A percentile compares a stretch with the other conserved stretches of the same genome.
phyloP scores from a whole-genome alignment of 352 stramenopile species.

The Peronosclerospora sorghi region DNA sequence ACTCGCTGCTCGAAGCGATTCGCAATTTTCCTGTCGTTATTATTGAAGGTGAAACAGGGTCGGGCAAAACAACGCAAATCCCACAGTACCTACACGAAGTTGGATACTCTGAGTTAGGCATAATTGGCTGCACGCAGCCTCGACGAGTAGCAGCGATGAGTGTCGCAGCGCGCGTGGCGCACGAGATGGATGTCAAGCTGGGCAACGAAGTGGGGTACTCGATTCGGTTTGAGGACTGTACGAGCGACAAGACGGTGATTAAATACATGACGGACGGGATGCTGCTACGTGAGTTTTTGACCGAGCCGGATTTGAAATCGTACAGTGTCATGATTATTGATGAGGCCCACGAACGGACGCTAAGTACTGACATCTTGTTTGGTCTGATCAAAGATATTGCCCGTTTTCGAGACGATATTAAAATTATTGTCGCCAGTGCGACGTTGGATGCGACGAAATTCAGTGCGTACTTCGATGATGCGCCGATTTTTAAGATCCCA shows the following conservation, averaged over 20 bases:
- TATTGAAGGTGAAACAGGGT: conserved; percentile 89
- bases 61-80: conserved; percentile 98
- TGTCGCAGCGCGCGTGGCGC: conserved; percentile 95
- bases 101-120: conserved; percentile 94
- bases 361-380: conserved; percentile 99
- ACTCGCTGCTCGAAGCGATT: conserved; percentile 96
- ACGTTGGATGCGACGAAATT: conserved; percentile 99
- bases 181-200: conserved; percentile 97
- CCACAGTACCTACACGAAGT: conserved; percentile 96
- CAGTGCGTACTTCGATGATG: conserved; percentile 97
- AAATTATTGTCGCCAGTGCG: conserved; percentile 95
- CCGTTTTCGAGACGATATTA: conserved; percentile 93
- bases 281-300: conserved; percentile 98
- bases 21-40: conserved; percentile 88
- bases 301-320: conserved; percentile 91
- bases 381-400: conserved; percentile 98
- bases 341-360: conserved; percentile 97
- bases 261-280: conserved; percentile 99
- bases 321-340: conserved; percentile 99
- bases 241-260: conserved; percentile 93
- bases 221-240: conserved; percentile 99
- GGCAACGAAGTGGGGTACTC: conserved; percentile 97
- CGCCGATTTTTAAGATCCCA: conserved; percentile 98
- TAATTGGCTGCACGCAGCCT: conserved; percentile 91
- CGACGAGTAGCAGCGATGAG: conserved; percentile 98